A percentile compares a stretch with the other conserved stretches of the same genome.
phyloP scores from a whole-genome alignment of 148 eudicot genomes.

The Suaeda aralocaspica region DNA sequence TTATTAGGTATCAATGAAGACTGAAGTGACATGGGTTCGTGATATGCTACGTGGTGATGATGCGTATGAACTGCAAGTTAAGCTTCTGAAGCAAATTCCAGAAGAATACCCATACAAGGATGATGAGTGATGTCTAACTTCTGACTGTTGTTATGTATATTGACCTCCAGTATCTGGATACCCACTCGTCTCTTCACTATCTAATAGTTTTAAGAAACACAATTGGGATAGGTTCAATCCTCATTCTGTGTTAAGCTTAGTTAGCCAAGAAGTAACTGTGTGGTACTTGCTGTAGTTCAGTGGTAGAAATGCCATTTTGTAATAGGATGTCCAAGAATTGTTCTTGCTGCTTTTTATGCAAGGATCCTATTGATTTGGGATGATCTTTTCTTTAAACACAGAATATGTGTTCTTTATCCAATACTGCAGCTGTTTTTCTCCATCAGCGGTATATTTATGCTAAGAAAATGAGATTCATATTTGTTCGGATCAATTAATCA shows the following conservation, averaged over 20 bases:
- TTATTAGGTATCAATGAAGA: slow-evolving; percentile 89
- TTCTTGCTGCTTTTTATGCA: too few relatives aligned
- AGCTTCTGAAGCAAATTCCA: slow-evolving; percentile 93
- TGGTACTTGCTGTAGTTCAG: not conserved
- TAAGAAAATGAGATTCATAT: too few relatives aligned
- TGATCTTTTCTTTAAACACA: too few relatives aligned
- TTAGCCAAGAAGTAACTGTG: too few relatives aligned
- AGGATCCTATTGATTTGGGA: too few relatives aligned
- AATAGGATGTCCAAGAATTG: not conserved
- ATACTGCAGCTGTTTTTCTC: too few relatives aligned
- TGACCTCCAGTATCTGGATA: not conserved
- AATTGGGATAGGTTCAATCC: not conserved
- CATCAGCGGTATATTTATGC: too few relatives aligned
- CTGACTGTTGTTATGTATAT: slow-evolving; percentile 1
- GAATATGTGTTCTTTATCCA: too few relatives aligned
- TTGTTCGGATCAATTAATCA: too few relatives aligned
- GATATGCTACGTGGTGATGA: slow-evolving; percentile 98
- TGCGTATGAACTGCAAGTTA: slow-evolving; percentile 86
- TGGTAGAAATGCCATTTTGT: not conserved
- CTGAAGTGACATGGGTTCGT: slow-evolving; percentile 92
- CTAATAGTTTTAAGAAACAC: not conserved
- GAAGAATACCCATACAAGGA: slow-evolving; percentile 99
- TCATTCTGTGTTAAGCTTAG: not conserved
- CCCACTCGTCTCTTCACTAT: not conserved
- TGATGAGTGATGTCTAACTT: slow-evolving; percentile 50